A percentile compares a stretch with the other conserved stretches of the same genome.
These are phyloP conservation scores for Phytophthora boehmeriae DNA, from an alignment of 352 stramenopile species.

Conservation along the genomic window DNA sequence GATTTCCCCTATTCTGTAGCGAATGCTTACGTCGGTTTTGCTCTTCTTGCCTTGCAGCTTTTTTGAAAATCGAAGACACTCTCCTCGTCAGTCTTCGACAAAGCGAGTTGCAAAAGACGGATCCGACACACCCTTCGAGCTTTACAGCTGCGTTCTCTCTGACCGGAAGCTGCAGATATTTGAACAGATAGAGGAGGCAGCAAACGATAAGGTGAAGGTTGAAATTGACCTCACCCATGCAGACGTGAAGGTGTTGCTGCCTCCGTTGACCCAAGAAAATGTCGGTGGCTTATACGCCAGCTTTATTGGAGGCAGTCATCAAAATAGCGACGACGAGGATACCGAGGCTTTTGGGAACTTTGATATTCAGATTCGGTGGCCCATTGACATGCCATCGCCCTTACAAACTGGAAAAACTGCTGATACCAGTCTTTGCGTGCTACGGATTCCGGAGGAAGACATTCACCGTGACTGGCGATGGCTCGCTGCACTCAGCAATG, in stretches of 20 bases:
- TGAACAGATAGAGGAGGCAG: conserved; percentile 18
- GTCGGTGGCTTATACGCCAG: conserved; percentile 25
- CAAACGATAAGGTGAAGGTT: conserved; percentile 22
- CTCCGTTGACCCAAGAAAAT: conserved; percentile 25
- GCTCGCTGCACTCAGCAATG: conserved; percentile 68
- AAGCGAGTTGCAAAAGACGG: conserved; percentile 8
- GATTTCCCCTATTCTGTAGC: background rate
- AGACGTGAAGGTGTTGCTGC: conserved; percentile 41
- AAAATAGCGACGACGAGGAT: conserved; percentile 20
- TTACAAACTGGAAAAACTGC: background rate
- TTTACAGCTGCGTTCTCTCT: conserved; percentile 43
- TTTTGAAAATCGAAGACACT: conserved; percentile 31
- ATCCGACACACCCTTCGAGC: conserved; percentile 33
- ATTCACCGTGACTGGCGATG: conserved; percentile 67
- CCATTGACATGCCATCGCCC: conserved; percentile 15
- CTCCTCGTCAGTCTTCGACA: conserved; percentile 36
- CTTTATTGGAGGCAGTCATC: conserved; percentile 21
- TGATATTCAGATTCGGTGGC: conserved; percentile 40
- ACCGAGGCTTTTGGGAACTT: conserved; percentile 27
- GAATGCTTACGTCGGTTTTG: background rate
- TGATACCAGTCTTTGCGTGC: conserved; percentile 24
- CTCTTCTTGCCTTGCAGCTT: conserved; percentile 19
- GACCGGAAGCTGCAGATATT: conserved; percentile 43
- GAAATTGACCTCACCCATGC: conserved; percentile 46
- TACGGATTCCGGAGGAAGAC: conserved; percentile 60